Evolutionary conservation across 1,284 basidiomycete genomes (phyloP).

Genomic region (Apiotrichum porosum): DNA sequence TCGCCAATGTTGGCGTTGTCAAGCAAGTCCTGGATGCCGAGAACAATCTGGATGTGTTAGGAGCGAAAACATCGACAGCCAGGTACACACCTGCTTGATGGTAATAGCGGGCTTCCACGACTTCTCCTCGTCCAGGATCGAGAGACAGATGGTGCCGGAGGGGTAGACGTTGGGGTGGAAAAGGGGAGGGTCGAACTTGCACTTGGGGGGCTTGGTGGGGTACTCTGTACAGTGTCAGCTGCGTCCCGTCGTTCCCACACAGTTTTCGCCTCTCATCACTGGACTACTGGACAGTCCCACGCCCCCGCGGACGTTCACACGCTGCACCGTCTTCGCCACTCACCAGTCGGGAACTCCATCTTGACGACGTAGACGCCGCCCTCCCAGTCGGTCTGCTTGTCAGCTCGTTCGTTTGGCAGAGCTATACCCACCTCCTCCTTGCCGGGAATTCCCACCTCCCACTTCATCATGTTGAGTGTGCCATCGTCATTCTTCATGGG

Average conservation of each 20-base stretch:
- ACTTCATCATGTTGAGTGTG: slow-evolving; percentile 91
- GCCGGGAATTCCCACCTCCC: slow-evolving; percentile 96
- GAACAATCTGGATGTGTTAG: slow-evolving; percentile 63
- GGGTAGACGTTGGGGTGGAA: slow-evolving; percentile 99
- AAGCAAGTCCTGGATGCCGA: slow-evolving; percentile 91
- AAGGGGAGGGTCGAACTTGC: slow-evolving; percentile 89
- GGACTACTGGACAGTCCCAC: no score
- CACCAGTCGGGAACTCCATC: slow-evolving; percentile 94
- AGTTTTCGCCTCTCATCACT: no score
- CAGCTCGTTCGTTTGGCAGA: slow-evolving; percentile 19
- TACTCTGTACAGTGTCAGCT: slow-evolving; percentile 35
- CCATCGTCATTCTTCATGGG: slow-evolving; percentile 85
- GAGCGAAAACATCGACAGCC: not conserved
- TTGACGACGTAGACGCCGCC: slow-evolving; percentile 87
- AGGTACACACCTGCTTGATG: slow-evolving; percentile 86
- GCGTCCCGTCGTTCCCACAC: no score
- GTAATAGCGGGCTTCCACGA: slow-evolving; percentile 99
- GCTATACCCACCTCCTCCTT: slow-evolving; percentile 64
- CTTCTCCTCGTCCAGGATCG: slow-evolving; percentile 98
- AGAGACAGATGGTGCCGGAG: slow-evolving; percentile 95
- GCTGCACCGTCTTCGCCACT: slow-evolving; percentile 40
- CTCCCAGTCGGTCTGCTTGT: slow-evolving; percentile 86
- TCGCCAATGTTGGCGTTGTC: slow-evolving; percentile 93
- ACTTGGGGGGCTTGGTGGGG: slow-evolving; percentile 49
- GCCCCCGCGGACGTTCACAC: no score